A percentile compares a stretch with the other conserved stretches of the same genome.
Conservation (phyloP, 2,329 filamentous ascomycete species). For the Aspergillus spinulosporus region DNA sequence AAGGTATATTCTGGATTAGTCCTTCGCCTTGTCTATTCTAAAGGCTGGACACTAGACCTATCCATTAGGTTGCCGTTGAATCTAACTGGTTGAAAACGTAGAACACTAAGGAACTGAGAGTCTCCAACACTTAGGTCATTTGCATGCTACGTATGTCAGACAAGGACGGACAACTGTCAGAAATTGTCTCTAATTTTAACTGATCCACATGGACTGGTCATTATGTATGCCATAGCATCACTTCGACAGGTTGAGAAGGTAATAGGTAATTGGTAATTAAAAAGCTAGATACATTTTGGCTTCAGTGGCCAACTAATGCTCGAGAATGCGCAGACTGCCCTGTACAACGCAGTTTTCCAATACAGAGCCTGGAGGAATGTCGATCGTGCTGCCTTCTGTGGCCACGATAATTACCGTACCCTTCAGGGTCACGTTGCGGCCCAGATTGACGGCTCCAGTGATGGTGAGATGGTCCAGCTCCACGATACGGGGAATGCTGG, state of each 20-base stretch:
- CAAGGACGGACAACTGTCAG: too few species aligned
- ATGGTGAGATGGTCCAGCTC: conserved; percentile 79
- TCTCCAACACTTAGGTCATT: too few species aligned
- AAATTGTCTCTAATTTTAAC: background rate
- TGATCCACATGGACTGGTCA: background rate
- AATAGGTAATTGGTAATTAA: conserved; percentile 12
- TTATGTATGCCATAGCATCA: conserved; percentile 9
- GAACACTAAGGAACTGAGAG: too few species aligned
- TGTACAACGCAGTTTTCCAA: conserved; percentile 99
- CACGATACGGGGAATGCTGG: conserved; percentile 53
- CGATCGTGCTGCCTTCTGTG: conserved; percentile 95
- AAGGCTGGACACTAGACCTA: too few species aligned
- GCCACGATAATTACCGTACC: conserved; percentile 98
- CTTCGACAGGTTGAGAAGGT: background rate
- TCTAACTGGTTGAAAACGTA: too few species aligned
- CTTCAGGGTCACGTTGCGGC: conserved; percentile 92
- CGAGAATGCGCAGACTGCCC: conserved; percentile 78
- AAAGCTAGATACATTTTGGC: conserved; percentile 11
- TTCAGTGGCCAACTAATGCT: conserved; percentile 54
- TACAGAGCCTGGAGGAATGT: conserved; percentile 93
- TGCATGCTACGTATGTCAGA: too few species aligned
- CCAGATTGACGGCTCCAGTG: conserved; percentile 94
- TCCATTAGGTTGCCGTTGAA: too few species aligned
- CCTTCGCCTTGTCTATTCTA: too few species aligned
- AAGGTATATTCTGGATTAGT: too few species aligned